Percentiles rank a stretch among this genome's conserved stretches.
phyloP scores from a whole-genome alignment of 2,329 filamentous ascomycete species.

The Pseudopyrenochaeta lycopersici region DNA sequence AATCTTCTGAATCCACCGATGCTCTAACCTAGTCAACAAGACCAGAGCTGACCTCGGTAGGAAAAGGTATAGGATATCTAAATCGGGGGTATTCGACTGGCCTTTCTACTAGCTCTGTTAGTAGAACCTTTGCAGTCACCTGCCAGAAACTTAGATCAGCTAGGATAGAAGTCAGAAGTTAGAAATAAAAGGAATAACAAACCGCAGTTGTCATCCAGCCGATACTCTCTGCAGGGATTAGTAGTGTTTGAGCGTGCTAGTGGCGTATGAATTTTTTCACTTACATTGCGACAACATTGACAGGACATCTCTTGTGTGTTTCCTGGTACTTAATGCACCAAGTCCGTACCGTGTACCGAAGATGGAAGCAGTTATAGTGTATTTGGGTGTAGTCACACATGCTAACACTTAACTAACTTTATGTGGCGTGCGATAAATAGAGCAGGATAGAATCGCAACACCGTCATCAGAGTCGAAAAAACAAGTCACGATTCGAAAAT shows the following conservation, averaged over 20 bases:
- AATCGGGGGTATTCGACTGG: too few relatives aligned
- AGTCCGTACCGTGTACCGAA: constrained; percentile 63
- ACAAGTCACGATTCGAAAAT: too few relatives aligned
- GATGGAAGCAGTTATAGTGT: constrained; percentile 64
- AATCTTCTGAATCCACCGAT: too few relatives aligned
- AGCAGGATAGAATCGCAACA: too few relatives aligned
- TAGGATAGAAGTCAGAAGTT: neutral
- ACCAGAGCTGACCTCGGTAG: too few relatives aligned
- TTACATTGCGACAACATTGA: constrained; percentile 63
- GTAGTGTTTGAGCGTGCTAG: constrained; percentile 13
- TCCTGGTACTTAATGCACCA: constrained; percentile 65
- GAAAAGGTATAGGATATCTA: too few relatives aligned
- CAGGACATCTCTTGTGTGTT: constrained; percentile 64
- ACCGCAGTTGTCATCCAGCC: constrained; percentile 60
- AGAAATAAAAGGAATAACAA: constrained; percentile 17
- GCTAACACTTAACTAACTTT: neutral
- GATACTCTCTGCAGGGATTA: constrained; percentile 52
- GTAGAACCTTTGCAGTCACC: too few relatives aligned
- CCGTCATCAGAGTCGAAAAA: too few relatives aligned
- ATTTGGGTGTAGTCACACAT: constrained; percentile 70
- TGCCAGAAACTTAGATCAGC: too few relatives aligned
- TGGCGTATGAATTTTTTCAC: constrained; percentile 7
- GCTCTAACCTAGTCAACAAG: too few relatives aligned
- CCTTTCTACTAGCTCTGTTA: too few relatives aligned
- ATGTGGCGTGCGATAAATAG: too few relatives aligned